These are phyloP conservation scores for Aspergillus pseudoviridinutans DNA, from an alignment of 2,329 filamentous ascomycete species.

Conservation along the genomic window DNA sequence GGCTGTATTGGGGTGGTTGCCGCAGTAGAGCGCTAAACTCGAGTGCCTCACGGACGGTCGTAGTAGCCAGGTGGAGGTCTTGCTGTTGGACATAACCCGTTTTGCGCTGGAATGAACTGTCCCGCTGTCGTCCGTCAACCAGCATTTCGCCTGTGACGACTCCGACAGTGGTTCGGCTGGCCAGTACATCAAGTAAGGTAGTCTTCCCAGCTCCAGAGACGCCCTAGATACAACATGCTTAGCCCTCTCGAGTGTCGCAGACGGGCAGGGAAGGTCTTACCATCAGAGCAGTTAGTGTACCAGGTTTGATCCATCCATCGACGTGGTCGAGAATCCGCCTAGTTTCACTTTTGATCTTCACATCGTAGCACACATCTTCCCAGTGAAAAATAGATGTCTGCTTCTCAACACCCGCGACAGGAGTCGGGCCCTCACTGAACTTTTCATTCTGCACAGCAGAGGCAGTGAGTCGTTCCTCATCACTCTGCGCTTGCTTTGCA, in stretches of 20 bases:
- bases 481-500: not conserved
- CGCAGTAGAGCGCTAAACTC: slow-evolving; percentile 77
- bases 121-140: slow-evolving; percentile 65
- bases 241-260: slow-evolving; percentile 6
- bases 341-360: slow-evolving; percentile 67
- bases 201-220: slow-evolving; percentile 87
- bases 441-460: not conserved
- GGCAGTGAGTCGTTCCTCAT: not conserved
- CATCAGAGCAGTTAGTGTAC: slow-evolving; percentile 81
- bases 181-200: slow-evolving; percentile 77
- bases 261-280: slow-evolving; percentile 29
- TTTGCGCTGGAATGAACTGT: slow-evolving; percentile 38
- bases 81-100: slow-evolving; percentile 55
- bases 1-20: slow-evolving; percentile 66
- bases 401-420: slow-evolving; percentile 43
- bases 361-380: slow-evolving; percentile 73
- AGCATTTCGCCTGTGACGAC: slow-evolving; percentile 80
- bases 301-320: slow-evolving; percentile 86
- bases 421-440: not conserved
- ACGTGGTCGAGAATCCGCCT: slow-evolving; percentile 74
- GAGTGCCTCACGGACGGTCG: slow-evolving; percentile 79
- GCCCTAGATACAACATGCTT: slow-evolving; percentile 39
- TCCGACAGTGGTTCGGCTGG: slow-evolving; percentile 77
- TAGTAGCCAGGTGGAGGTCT: slow-evolving; percentile 75
- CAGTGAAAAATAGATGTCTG: slow-evolving; percentile 79